Base-by-base conservation (phyloP, 2,329 filamentous ascomycete genomes). In the Aspergillus pseudoviridinutans region DNA sequence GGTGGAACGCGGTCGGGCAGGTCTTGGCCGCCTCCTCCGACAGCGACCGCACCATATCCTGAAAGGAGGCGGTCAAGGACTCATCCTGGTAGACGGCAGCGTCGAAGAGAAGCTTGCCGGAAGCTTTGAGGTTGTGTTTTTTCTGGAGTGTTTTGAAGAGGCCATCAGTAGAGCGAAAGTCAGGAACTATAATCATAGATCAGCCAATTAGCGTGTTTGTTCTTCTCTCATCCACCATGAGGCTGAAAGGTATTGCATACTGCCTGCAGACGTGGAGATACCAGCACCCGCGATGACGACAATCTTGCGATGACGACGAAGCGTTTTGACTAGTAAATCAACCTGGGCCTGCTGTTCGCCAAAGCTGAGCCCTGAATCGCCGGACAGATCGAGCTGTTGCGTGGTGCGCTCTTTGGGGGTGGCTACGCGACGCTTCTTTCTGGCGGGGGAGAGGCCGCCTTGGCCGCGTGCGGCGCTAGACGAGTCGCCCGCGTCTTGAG, bases 81-180 rank as follows among this genome's bases (percentile, higher is more conserved):
- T 95, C 88, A 78, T 96, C 90, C 74, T 91, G 92, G 79, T 99
- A 99, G 54, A 99, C 94, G 7, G 93, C 96, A 53, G 94, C 94
- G 77, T 99, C 94, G 71, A 99, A 99, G 0, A 99, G 83, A 64
- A 96, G 88, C 75, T 97, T 97, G 53, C 94, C 94, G 0, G 94
- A 97, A 24, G 89, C 86, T 72, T 96, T 96, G 61, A 97, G 81
- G 65, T 94, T 95, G 76, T 97, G 91, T 70, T 96, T 88, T 60
- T 85, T 88, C 63, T 90, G 89, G 27, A 96, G 81, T 20, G 89
- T 90, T 58, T 87, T 89, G 76, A 99, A 99, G 3, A 99, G 84
- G 52, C 94, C 94, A 58, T 87, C 88, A 10, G 90, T 87, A 4
- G 94, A 99, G 64, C 94, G 91, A 70, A 99, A 99, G 74, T 99